Base-by-base conservation (phyloP, 2,329 filamentous ascomycete species). In the Ophiostoma himal-ulmi region DNA sequence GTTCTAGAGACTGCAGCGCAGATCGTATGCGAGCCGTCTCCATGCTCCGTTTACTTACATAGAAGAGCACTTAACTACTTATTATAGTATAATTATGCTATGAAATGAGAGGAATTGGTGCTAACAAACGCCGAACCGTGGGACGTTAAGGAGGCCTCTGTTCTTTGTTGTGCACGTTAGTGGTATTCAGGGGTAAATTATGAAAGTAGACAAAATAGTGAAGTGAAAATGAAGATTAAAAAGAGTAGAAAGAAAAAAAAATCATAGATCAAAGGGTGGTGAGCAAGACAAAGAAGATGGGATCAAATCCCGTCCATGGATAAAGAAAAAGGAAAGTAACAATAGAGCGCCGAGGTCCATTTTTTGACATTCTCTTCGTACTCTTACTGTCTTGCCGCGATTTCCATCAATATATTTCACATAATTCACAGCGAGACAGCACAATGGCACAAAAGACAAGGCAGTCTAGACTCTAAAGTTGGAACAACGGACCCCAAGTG, bases 61-160 rank as follows among this genome's bases (percentile, higher is more conserved):
- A 57, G 52, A 30, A 48, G 7, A 57, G 52, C 52, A 57, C 44
- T n/a, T 48, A 17, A 7, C 5, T 48, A 17, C 11, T 17, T 17
- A 44, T 13, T 44, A 20, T 48, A 17, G 3, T 48, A 14, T 13
- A 41, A 48, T 20, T 17, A 5, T 48, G 52, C 20, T 54, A 48
- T 48, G 41, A 5, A 22, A 54, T 22, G n/a, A 57, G 52, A 57
- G n/a, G 22, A 6, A 57, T 22, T 57, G 52, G 52, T 57, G 52
- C 52, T 57, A 26, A 26, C n/a, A 26, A 26, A 26, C 52, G 13
- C 52, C 52, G 52, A 57, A 57, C 52, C 52, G 10, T 26, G n/a
- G 52, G n/a, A 57, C 52, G 52, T 57, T 57, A 57, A 26, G 52
- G 52, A 57, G 52, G 52, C 52, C 52, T 57, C 52, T 57, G 52